Base-by-base conservation (phyloP, 2,329 filamentous ascomycete genomes). In the Epichloe elymi region DNA sequence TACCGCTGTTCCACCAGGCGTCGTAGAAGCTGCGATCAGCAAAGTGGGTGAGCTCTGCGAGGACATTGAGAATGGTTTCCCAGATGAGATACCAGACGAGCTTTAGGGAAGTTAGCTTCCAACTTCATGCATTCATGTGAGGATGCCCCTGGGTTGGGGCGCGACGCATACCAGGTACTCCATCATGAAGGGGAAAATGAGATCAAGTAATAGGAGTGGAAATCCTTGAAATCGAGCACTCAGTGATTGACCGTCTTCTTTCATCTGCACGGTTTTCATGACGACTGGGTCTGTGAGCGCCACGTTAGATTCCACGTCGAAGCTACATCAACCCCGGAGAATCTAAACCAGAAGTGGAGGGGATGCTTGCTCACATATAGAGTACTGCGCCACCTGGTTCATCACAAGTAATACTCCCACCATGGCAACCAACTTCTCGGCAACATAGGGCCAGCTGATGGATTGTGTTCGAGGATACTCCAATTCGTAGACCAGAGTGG, bases 1-100 rank as follows among this genome's bases (percentile, higher is more conserved):
- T 66, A 73, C 72, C 70, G 54, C 71, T 74, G 57, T 82, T 82
- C 79, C 79, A 82, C 79, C 79, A 83, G 46, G 75, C 74, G 39
- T 75, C 73, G 59, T 82, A 82, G 65, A 89, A 89, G 54, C 80
- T 83, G 45, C 86, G 78, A 62, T 90, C 86, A 4, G 86, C 85
- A 63, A 90, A 91, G 55, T 74, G 73, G 0, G 85, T 89, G 51
- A 90, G 63, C 65, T 91, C 86, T 4, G 85, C 86, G 20, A 90
- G 71, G 14, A 87, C 77, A 63, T 90, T 90, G 54, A 89, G 71
- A 37, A 83, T 77, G 3, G 79, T 80, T 64, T 85, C 81, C 86
- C 86, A 91, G 56, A 90, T 89, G 30, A 91, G 75, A 63, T 89
- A 90, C 83, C 86, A 91, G 0, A 80, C 75, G 52, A 88, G 74